Conservation (phyloP, 1,139 yeast species). For the Pichia sp. region DNA sequence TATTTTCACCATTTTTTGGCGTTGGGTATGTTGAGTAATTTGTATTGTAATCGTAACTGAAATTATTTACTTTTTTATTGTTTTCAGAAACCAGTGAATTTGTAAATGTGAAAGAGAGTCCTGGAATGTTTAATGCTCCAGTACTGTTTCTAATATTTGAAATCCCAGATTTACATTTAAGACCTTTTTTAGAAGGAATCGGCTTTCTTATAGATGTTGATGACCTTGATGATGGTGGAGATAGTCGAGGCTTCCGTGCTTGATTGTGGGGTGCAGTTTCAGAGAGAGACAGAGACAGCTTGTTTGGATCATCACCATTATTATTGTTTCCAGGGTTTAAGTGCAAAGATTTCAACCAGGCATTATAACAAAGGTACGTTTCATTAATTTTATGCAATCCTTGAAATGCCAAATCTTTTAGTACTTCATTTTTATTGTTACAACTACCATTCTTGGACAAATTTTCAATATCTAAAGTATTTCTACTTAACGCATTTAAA, state of each 20-base stretch:
- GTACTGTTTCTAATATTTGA: not conserved
- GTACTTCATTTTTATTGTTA: not conserved
- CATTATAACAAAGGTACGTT: constrained; percentile 1
- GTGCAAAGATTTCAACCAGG: constrained; percentile 3
- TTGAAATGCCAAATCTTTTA: not conserved
- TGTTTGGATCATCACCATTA: not conserved
- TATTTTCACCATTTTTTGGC: too few species aligned
- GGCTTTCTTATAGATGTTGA: not conserved
- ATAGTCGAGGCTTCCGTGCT: not conserved
- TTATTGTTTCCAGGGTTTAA: not conserved
- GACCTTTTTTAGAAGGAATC: too few species aligned
- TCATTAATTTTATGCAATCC: not conserved
- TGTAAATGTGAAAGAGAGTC: not conserved
- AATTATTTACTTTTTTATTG: not conserved
- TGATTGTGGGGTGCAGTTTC: not conserved
- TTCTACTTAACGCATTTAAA: not conserved
- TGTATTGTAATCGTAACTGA: not conserved
- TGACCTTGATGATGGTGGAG: not conserved
- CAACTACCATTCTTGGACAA: not conserved
- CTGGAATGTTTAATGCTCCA: not conserved
- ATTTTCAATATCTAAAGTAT: constrained; percentile 1
- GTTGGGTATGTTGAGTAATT: not conserved
- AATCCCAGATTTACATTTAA: too few species aligned
- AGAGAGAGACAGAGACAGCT: too few species aligned
- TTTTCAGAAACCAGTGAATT: not conserved